These are phyloP conservation scores for Crithidia bombi DNA, from an alignment of 208 protist species.

Conservation along the genomic window DNA sequence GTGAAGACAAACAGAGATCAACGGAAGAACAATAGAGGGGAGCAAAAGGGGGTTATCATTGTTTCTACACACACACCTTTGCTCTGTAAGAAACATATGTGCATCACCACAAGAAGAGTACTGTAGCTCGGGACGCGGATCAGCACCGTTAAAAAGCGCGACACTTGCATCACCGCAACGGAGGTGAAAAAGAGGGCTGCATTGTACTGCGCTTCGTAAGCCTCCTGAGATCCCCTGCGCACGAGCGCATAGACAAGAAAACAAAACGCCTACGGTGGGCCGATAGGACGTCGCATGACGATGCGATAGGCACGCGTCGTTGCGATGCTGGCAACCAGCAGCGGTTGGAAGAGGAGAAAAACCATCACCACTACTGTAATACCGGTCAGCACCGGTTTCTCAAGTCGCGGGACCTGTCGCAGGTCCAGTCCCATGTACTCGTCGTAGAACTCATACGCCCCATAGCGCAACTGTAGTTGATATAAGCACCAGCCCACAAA, in stretches of 20 bases:
- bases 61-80: neutral
- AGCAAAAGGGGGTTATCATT: neutral
- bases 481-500: constrained; percentile 73
- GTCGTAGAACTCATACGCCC: constrained; percentile 86
- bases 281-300: constrained; percentile 76
- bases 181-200: neutral
- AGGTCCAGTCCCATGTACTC: constrained; percentile 90
- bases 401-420: constrained; percentile 70
- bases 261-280: constrained; percentile 59
- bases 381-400: constrained; percentile 70
- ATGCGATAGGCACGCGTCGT: constrained; percentile 86
- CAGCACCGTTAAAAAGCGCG: no score
- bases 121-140: no score
- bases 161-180: no score
- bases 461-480: constrained; percentile 64
- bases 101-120: no score
- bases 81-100: no score
- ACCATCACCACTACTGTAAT: constrained; percentile 81
- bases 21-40: neutral
- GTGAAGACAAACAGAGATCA: neutral
- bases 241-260: neutral
- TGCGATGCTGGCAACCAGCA: constrained; percentile 82
- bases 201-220: neutral
- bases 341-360: constrained; percentile 76
- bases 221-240: no score